phyloP scores from a whole-genome alignment of 371 early-diverging fungal species.

The Apophysomyces sp. region DNA sequence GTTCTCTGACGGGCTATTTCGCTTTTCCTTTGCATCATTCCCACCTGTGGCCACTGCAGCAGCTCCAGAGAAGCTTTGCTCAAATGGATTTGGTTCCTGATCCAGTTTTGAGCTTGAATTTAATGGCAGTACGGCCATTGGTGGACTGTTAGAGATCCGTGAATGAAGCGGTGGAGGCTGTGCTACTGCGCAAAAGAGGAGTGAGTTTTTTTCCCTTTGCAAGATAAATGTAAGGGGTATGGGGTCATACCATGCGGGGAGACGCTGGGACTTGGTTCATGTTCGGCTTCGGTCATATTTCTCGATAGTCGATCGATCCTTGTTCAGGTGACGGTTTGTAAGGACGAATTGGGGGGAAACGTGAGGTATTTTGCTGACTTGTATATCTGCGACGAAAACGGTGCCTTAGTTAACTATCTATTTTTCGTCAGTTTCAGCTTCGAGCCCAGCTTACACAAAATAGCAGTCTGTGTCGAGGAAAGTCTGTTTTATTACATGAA shows the following conservation, averaged over 20 bases:
- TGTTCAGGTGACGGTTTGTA: neutral
- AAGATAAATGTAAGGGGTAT: neutral
- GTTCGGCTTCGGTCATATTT: conserved; percentile 2
- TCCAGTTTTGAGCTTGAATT: conserved; percentile 64
- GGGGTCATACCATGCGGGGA: neutral
- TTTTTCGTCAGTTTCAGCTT: neutral
- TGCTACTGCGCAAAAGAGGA: neutral
- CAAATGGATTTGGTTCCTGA: conserved; percentile 87
- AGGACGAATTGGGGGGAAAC: neutral
- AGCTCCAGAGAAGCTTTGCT: conserved; percentile 72
- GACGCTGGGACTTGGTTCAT: neutral
- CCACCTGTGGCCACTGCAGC: conserved; percentile 5
- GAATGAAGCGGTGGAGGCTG: neutral
- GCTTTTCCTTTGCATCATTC: conserved; percentile 11
- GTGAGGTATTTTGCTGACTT: neutral
- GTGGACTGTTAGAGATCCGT: conserved; percentile 22
- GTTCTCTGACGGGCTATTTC: neutral
- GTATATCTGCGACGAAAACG: neutral
- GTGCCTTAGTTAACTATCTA: neutral
- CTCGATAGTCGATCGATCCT: neutral
- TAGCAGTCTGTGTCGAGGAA: neutral
- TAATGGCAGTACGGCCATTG: conserved; percentile 39
- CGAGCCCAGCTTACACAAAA: neutral
- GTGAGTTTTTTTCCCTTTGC: neutral
- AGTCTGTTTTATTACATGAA: neutral